These are phyloP conservation scores for Tuber calosporum DNA, from an alignment of 495 filamentous ascomycete genomes.

Conservation along the genomic window DNA sequence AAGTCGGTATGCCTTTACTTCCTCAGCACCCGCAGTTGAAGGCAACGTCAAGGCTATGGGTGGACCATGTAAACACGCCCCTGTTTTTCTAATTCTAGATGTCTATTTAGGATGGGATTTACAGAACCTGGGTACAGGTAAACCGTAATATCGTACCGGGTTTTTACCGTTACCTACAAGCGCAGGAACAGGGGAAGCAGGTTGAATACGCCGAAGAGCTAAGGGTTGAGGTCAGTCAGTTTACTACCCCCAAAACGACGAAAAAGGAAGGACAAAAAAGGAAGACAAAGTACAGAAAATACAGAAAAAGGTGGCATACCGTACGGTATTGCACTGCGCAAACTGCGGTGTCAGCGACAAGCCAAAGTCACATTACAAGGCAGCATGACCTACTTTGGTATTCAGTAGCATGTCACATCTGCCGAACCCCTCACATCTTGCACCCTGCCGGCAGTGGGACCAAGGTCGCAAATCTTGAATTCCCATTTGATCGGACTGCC, in stretches of 20 bases:
- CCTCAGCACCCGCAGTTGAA: slow-evolving; percentile 59
- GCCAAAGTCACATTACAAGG: neutral
- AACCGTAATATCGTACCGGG: slow-evolving; percentile 74
- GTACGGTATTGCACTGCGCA: neutral
- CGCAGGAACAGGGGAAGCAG: slow-evolving; percentile 60
- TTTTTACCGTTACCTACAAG: slow-evolving; percentile 73
- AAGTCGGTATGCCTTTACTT: slow-evolving; percentile 55
- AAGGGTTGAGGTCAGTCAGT: slow-evolving; percentile 48
- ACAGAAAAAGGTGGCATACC: neutral
- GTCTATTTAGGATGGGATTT: slow-evolving; percentile 16
- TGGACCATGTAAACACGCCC: slow-evolving; percentile 60
- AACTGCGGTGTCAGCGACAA: neutral
- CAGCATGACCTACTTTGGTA: neutral
- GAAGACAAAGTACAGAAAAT: neutral
- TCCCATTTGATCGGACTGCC: slow-evolving; percentile 13
- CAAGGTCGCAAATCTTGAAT: slow-evolving; percentile 15
- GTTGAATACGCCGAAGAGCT: slow-evolving; percentile 58
- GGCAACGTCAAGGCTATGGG: slow-evolving; percentile 77
- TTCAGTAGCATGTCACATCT: slow-evolving; percentile 6
- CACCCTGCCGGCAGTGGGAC: slow-evolving; percentile 4
- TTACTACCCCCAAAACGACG: slow-evolving; percentile 1
- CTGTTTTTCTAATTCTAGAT: slow-evolving; percentile 7
- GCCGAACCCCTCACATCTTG: slow-evolving; percentile 17
- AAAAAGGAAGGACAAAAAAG: neutral
- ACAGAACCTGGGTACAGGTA: slow-evolving; percentile 49